Base-by-base conservation (phyloP, 768 basidiomycete species). In the Ramaria sp. region DNA sequence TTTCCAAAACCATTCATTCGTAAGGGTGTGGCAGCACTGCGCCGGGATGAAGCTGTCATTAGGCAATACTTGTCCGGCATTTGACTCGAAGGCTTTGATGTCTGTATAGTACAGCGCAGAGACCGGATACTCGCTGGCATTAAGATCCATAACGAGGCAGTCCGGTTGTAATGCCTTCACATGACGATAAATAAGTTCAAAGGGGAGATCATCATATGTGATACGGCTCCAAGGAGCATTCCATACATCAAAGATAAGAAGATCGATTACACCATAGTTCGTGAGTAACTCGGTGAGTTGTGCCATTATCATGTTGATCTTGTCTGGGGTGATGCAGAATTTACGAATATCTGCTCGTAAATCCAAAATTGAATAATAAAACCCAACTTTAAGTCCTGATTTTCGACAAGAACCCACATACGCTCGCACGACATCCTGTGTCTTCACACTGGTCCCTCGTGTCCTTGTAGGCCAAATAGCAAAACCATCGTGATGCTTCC, bases 271-370 rank as follows among this genome's bases (percentile, higher is more conserved):
- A 9, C 48, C 48, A 49, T 49, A 49, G 24, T 33, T 20, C 11
- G 22, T 49, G 48, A 49, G 48, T 49, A 49, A n/a, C 48, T 49
- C 48, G 9, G 27, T 49, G 24, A 49, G 48, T n/a, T 49, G 48
- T 1, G 22, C 24, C 24, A 27, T 49, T 30, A 49, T 49, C 31
- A 49, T 3, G 22, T 24, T 9, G 48, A 49, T 15, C 24, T 49
- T 49, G 22, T 49, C 31, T 20, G 22, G 17, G 15, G 48, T 49
- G 48, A 49, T 49, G 48, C 48, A 49, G 24, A 49, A 49, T n/a
- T 30, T 49, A 20, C 48, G 48, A 3, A 49, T 49, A 13, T 49
- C 24, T 17, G 22, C 48, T 13, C 48, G 48, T 30, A 49, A 20
- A 24, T 49, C 48, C 27, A 49, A n/a, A 24, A 49, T 49, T 17